Percentiles rank a stretch among this genome's conserved stretches.
Conservation (phyloP, 1,284 basidiomycete genomes). For the Ceratobasidium sp. region DNA sequence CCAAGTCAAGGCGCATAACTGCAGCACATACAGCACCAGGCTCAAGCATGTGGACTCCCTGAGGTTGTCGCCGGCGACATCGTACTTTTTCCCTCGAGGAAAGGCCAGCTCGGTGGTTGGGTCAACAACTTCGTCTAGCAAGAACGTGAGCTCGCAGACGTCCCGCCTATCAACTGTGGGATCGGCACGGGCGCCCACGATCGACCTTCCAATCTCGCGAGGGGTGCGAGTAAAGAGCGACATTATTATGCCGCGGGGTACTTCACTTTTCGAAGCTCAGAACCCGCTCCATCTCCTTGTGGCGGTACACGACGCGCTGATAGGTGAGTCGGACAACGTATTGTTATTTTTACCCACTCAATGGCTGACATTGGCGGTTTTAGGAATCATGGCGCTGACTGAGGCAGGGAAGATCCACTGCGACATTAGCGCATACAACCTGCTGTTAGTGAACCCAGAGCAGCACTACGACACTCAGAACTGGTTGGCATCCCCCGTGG, state of each 20-base stretch:
- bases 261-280: neutral
- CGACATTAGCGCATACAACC: slow-evolving; percentile 14
- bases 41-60: neutral
- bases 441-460: neutral
- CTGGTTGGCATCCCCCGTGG: neutral
- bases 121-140: neutral
- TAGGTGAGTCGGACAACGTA: neutral
- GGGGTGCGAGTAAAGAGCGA: neutral
- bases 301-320: slow-evolving; percentile 13
- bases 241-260: slow-evolving; percentile 6
- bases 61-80: neutral
- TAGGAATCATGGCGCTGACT: slow-evolving; percentile 18
- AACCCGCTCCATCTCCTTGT: slow-evolving; percentile 10
- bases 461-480: neutral
- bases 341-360: no score
- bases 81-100: slow-evolving; percentile 4
- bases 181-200: neutral
- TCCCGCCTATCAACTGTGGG: neutral
- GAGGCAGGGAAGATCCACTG: slow-evolving; percentile 21
- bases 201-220: neutral
- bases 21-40: neutral
- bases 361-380: neutral
- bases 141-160: neutral
- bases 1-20: slow-evolving; percentile 2
- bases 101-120: neutral